Evolutionary conservation across 495 filamentous ascomycete species (phyloP), one percentile per base, ranked within the genome.

Genomic region (Neurospora tetrasperma): DNA sequence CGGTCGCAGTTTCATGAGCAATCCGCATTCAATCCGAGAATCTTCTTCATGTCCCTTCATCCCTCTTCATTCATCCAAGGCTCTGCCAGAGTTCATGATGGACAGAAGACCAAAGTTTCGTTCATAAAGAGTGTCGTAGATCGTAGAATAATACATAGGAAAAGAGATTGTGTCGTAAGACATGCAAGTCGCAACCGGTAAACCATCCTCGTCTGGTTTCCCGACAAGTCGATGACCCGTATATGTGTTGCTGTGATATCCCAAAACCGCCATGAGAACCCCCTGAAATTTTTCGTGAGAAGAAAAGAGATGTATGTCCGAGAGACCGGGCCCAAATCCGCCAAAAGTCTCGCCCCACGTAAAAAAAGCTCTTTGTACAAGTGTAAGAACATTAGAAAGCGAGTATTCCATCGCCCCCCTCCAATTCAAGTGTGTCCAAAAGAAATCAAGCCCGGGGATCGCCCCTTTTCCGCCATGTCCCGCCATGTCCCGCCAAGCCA

Each of bases 381-480:
- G 54, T 66, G 54, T 62, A 35, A 66, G 54, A 66, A 66, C 18
- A 66, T 66, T 66, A 62, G 54, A 62, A 62, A 62, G 54, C 54
- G 54, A 66, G 31, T 66, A 66, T 66, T 66, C 54, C 54, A 66
- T 66, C 54, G 54, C 54, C 54, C 54, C 54, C 54, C 54, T 66
- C 27, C 27, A 66, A 66, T 66, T 66, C 54, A 54, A 54, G 69
- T 70, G 74, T 74, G 62, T 68, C 69, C 69, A 66, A 69, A 76
- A 70, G 69, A 73, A 59, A 70, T 70, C 54, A 74, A 75, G 71
- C 44, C 71, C 23, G 42, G 23, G 39, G 20, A 73, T 44, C 42
- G 66, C 73, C 73, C 75, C 48, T 70, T 72, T 71, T 76, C 71
- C 76, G 71, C 73, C 79, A 68, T 74, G 42, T 70, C 72, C 70